Evolutionary conservation across 2,329 filamentous ascomycete genomes (phyloP).

Genomic region (Colletotrichum falcatum): DNA sequence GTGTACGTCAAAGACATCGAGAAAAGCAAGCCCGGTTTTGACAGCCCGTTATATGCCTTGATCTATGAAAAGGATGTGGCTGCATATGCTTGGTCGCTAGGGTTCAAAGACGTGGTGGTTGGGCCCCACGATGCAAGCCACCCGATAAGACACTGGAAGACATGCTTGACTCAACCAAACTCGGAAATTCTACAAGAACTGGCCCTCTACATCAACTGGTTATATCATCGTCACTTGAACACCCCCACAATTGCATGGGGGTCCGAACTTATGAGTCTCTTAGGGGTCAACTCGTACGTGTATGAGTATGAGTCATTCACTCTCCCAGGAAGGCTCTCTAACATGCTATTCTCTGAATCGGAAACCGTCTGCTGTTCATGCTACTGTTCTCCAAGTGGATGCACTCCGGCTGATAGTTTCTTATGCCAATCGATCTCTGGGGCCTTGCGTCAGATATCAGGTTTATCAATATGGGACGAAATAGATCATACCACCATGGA

Average conservation of each 20-base stretch:
- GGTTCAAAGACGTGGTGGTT: neutral
- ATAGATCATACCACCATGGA: neutral
- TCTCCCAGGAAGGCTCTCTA: neutral
- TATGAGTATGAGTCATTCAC: neutral
- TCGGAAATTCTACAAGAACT: neutral
- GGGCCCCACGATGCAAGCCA: neutral
- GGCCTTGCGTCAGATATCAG: rapidly evolving
- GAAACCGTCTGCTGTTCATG: neutral
- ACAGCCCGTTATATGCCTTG: neutral
- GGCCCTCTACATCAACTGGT: neutral
- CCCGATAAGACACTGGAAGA: neutral
- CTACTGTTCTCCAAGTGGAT: neutral
- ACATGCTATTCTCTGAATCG: neutral
- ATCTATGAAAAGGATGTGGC: neutral
- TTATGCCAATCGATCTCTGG: neutral
- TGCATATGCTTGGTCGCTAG: neutral
- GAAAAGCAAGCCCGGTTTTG: rapidly evolving
- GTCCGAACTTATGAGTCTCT: neutral
- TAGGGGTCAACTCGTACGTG: rapidly evolving
- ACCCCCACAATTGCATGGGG: neutral
- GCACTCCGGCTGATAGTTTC: neutral
- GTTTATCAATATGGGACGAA: too few species aligned
- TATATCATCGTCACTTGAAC: neutral
- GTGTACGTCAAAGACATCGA: neutral
- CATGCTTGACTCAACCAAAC: too few species aligned